These are phyloP conservation scores for Nadsonia fulvescens DNA, from an alignment of 805 yeast species.

Conservation along the genomic window DNA sequence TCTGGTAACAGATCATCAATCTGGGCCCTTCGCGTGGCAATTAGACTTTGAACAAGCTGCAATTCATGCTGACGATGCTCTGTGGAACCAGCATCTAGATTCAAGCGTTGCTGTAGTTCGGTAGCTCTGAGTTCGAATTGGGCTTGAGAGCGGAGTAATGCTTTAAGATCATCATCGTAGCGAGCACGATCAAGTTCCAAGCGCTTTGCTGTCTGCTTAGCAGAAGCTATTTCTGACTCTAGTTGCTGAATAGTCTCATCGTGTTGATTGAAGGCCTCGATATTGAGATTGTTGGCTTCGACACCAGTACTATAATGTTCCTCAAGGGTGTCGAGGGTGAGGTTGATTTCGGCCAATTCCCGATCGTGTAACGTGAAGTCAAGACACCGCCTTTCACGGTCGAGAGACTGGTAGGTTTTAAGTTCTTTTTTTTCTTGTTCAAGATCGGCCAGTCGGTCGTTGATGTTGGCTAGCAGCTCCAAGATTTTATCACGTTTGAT, in stretches of 20 bases:
- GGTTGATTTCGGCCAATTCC: slow-evolving; percentile 46
- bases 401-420: slow-evolving; percentile 47
- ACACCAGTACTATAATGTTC: slow-evolving; percentile 7
- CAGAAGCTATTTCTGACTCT: slow-evolving; percentile 37
- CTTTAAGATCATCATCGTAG: no score
- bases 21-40: slow-evolving; percentile 6
- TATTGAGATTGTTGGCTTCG: no score
- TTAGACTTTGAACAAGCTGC: slow-evolving; percentile 2
- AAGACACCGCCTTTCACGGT: slow-evolving; percentile 45
- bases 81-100: slow-evolving; percentile 7
- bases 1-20: slow-evolving; percentile 6
- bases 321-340: slow-evolving; percentile 38
- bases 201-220: no score
- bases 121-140: no score
- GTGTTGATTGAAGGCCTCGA: slow-evolving; percentile 29
- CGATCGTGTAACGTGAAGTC: slow-evolving; percentile 66
- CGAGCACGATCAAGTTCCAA: no score
- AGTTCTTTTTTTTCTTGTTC: slow-evolving; percentile 66
- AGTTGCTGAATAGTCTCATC: slow-evolving; percentile 33
- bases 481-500: slow-evolving; percentile 54
- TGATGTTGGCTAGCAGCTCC: slow-evolving; percentile 52
- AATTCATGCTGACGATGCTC: slow-evolving; percentile 24
- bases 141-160: no score
- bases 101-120: no score
- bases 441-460: slow-evolving; percentile 56